phyloP scores from a whole-genome alignment of 1,284 basidiomycete genomes.

The Rhodotorula sp. region DNA sequence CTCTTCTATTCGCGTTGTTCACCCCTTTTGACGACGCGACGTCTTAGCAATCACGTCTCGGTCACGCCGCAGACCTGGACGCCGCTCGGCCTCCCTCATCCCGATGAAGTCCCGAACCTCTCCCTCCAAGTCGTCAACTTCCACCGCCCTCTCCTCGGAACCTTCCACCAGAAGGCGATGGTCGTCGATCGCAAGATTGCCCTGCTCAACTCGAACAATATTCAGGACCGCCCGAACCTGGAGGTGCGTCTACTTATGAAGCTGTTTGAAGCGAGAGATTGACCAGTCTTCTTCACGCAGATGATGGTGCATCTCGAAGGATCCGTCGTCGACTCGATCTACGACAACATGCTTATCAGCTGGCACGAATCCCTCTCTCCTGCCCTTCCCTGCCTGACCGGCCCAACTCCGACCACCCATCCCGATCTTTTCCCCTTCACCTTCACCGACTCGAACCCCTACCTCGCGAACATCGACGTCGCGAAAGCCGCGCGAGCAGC shows the following conservation, averaged over 20 bases:
- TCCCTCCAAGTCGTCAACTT: constrained; percentile 62
- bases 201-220: constrained; percentile 70
- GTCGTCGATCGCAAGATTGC: constrained; percentile 72
- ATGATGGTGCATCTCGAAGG: constrained; percentile 68
- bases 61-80: constrained; percentile 58
- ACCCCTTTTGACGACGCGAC: no score
- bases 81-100: constrained; percentile 59
- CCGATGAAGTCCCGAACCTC: constrained; percentile 61
- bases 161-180: constrained; percentile 67
- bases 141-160: constrained; percentile 60
- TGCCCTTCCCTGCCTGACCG: constrained; percentile 56
- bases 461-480: constrained; percentile 53
- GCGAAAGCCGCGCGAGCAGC: constrained; percentile 54
- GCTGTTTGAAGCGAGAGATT: not conserved
- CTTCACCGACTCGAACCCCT: constrained; percentile 40
- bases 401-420: constrained; percentile 44
- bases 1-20: constrained; percentile 16
- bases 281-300: constrained; percentile 47
- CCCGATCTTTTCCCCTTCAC: constrained; percentile 45
- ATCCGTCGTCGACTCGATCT: constrained; percentile 67
- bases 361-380: constrained; percentile 27
- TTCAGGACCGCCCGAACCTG: constrained; percentile 54
- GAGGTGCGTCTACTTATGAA: constrained; percentile 45
- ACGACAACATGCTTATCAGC: constrained; percentile 65
- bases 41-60: constrained; percentile 56